Conservation (phyloP, 1,284 basidiomycete species). For the Apiotrichum sp. region DNA sequence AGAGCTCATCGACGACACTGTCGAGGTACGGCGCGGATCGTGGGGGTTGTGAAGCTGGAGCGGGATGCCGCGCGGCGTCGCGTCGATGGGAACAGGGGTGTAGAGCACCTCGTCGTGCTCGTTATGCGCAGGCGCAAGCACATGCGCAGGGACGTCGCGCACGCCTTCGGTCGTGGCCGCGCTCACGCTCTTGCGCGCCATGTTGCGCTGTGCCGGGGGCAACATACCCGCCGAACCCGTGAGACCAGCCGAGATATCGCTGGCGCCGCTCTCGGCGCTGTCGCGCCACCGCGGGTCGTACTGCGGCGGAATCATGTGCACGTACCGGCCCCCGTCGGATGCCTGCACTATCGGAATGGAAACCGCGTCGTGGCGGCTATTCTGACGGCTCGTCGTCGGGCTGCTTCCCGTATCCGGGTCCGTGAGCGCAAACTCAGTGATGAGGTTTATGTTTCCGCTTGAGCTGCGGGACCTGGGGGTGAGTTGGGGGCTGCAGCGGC, state of each 20-base stretch:
- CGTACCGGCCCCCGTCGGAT: not conserved
- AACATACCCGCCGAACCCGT: not conserved
- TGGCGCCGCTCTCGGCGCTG: not conserved
- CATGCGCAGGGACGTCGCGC: not conserved
- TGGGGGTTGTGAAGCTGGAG: not conserved
- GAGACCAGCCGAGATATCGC: not conserved
- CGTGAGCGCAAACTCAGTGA: no score
- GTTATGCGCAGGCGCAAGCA: no score
- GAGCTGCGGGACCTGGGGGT: no score
- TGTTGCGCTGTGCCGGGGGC: not conserved
- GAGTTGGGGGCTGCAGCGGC: no score
- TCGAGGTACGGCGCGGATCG: not conserved
- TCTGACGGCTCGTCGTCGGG: no score
- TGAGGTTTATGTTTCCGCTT: no score
- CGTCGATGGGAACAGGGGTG: not conserved
- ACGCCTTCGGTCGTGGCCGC: not conserved
- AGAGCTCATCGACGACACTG: no score
- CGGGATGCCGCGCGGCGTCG: not conserved
- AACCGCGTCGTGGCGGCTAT: no score
- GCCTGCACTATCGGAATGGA: not conserved
- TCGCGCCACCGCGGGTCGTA: not conserved
- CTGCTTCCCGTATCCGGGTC: no score
- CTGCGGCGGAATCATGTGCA: not conserved
- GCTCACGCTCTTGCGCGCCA: not conserved
- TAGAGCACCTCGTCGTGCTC: not conserved